Evolutionary conservation across 1,284 basidiomycete species (phyloP).

Genomic region (Mycena citricolor): DNA sequence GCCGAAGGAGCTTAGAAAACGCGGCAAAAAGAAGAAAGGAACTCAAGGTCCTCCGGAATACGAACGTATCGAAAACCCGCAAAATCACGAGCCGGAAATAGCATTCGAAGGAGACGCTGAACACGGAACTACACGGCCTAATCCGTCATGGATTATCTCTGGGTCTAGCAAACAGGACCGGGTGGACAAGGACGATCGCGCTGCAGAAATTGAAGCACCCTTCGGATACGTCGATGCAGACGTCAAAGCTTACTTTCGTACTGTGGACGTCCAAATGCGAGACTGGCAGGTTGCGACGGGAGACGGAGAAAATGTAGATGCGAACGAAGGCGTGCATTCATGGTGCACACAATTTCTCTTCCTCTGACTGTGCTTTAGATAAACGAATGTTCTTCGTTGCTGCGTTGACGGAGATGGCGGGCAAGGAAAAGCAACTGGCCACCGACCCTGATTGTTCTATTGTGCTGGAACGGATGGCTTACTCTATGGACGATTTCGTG

Average conservation of each 20-base stretch:
- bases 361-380: conserved; percentile 46
- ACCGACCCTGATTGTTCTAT: conserved; percentile 91
- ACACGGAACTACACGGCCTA: conserved; percentile 37
- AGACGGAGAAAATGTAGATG: conserved; percentile 53
- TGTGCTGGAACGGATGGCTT: conserved; percentile 82
- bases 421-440: conserved; percentile 84
- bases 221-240: conserved; percentile 88
- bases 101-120: conserved; percentile 23
- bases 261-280: conserved; percentile 81
- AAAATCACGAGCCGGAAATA: conserved; percentile 5
- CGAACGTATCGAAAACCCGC: conserved; percentile 8
- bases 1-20: conserved; percentile 75
- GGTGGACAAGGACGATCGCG: conserved; percentile 32
- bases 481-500: conserved; percentile 94
- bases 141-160: conserved; percentile 62
- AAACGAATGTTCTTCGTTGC: conserved; percentile 81
- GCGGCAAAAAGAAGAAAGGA: conserved; percentile 67
- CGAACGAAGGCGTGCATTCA: conserved; percentile 69
- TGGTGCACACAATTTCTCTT: conserved; percentile 5
- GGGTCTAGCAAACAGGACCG: conserved; percentile 32
- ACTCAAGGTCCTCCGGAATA: conserved; percentile 30
- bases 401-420: conserved; percentile 79
- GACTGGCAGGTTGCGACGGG: conserved; percentile 71
- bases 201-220: conserved; percentile 65
- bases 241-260: conserved; percentile 88